Evolutionary conservation across 1,284 basidiomycete genomes (phyloP).

Genomic region (Takashimella koratensis): DNA sequence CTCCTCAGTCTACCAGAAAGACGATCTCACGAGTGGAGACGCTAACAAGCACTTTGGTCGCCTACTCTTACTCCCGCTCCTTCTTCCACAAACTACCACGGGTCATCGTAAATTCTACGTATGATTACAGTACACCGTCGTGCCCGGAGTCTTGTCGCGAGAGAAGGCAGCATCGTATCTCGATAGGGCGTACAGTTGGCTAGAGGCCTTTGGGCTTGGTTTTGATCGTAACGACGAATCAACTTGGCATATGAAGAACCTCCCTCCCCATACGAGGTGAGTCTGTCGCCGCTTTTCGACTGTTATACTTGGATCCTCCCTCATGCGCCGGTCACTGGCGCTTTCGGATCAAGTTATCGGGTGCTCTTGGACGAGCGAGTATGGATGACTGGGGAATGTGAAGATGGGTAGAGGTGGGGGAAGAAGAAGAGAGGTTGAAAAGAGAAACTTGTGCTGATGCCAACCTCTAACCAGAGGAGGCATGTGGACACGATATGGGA

Average conservation of each 20-base stretch:
- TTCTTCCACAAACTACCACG: too few species aligned
- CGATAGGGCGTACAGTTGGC: slow-evolving; percentile 41
- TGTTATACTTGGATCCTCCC: too few species aligned
- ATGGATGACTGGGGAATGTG: too few species aligned
- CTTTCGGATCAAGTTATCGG: background rate
- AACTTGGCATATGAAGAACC: slow-evolving; percentile 40
- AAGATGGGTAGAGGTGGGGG: too few species aligned
- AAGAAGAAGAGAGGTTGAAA: too few species aligned
- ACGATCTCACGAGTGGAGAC: too few species aligned
- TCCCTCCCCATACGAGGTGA: slow-evolving; percentile 37
- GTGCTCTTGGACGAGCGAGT: background rate
- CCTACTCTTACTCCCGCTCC: too few species aligned
- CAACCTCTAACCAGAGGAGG: slow-evolving; percentile 30
- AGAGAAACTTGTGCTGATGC: too few species aligned
- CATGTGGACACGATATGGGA: slow-evolving; percentile 37
- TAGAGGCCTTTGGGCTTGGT: slow-evolving; percentile 40
- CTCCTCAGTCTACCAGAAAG: too few species aligned
- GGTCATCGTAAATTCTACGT: too few species aligned
- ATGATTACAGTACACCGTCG: slow-evolving; percentile 48
- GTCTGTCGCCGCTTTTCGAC: background rate
- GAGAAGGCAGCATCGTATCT: slow-evolving; percentile 39
- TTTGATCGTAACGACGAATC: slow-evolving; percentile 44
- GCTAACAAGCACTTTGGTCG: too few species aligned
- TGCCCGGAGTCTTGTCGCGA: slow-evolving; percentile 35
- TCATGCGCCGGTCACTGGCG: background rate